Conservation (phyloP, 768 basidiomycete species). For the Boletus pseudo-olivaceus region DNA sequence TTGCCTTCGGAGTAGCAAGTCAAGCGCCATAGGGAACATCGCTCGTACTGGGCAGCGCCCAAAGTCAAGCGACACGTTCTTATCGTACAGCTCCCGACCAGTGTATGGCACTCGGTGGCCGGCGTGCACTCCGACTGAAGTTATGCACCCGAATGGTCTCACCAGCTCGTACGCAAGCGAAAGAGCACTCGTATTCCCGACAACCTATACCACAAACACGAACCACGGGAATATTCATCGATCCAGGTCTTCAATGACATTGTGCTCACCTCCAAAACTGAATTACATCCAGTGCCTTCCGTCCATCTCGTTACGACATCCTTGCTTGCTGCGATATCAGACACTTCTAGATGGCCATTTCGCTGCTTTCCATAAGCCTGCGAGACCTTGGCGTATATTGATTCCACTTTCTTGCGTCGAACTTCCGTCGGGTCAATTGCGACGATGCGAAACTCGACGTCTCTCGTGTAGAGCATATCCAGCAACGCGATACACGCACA, state of each 20-base stretch:
- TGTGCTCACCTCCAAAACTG: conserved; percentile 58
- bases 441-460: conserved; percentile 51
- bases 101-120: conserved; percentile 52
- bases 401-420: conserved; percentile 57
- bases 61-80: conserved; percentile 77
- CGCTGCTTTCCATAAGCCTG: conserved; percentile 31
- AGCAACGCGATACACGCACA: conserved; percentile 64
- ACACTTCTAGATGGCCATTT: conserved; percentile 46
- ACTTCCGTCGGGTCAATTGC: conserved; percentile 59
- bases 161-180: conserved; percentile 67
- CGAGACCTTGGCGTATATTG: conserved; percentile 51
- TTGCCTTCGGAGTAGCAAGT: conserved; percentile 63
- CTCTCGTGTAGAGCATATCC: conserved; percentile 49
- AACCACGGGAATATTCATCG: neutral
- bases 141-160: conserved; percentile 70
- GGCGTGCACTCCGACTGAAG: conserved; percentile 72
- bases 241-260: neutral
- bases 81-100: conserved; percentile 59
- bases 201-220: conserved; percentile 43
- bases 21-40: conserved; percentile 70
- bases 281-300: conserved; percentile 54
- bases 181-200: conserved; percentile 64
- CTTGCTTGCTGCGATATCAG: conserved; percentile 51
- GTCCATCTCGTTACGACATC: conserved; percentile 50
- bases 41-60: conserved; percentile 79